phyloP scores from a whole-genome alignment of 1,284 basidiomycete genomes.

The Boletus semigastroideus region DNA sequence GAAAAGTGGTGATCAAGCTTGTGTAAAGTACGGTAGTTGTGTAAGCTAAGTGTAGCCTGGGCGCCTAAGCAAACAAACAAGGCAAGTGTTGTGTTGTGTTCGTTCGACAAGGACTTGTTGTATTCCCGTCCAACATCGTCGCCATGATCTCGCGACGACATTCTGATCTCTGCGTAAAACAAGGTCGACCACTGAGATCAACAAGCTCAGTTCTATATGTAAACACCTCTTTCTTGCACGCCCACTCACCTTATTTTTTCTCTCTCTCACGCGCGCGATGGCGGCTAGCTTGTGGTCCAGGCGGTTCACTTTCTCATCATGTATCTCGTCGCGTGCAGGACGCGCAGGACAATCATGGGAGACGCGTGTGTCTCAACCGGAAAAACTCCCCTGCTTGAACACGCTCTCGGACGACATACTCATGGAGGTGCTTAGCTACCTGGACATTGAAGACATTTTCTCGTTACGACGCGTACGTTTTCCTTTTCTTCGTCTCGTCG shows the following conservation, averaged over 20 bases:
- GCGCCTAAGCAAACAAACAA: neutral
- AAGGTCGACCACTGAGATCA: conserved; percentile 15
- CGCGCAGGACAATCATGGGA: conserved; percentile 25
- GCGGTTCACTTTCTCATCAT: conserved; percentile 20
- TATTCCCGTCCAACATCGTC: conserved; percentile 21
- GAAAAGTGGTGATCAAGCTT: conserved; percentile 77
- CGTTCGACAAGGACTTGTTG: conserved; percentile 29
- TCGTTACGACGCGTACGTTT: conserved; percentile 48
- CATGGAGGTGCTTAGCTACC: conserved; percentile 48
- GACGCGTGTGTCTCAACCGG: conserved; percentile 19
- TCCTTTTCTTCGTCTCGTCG: neutral
- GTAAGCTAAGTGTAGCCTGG: too few species aligned
- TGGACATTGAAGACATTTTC: conserved; percentile 56
- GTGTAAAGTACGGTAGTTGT: too few species aligned
- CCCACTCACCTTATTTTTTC: neutral
- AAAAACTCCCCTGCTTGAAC: conserved; percentile 27
- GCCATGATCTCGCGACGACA: conserved; percentile 21
- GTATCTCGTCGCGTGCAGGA: conserved; percentile 9
- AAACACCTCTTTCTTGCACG: conserved; percentile 10
- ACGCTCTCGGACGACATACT: conserved; percentile 43
- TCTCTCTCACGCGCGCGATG: conserved; percentile 21
- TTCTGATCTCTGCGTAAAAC: conserved; percentile 17
- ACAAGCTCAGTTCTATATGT: conserved; percentile 20
- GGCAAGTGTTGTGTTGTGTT: conserved; percentile 30
- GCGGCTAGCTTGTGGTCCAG: conserved; percentile 26